A percentile compares a stretch with the other conserved stretches of the same genome.
phyloP scores from a whole-genome alignment of 2,329 filamentous ascomycete species.

The Sclerotinia trifoliorum region DNA sequence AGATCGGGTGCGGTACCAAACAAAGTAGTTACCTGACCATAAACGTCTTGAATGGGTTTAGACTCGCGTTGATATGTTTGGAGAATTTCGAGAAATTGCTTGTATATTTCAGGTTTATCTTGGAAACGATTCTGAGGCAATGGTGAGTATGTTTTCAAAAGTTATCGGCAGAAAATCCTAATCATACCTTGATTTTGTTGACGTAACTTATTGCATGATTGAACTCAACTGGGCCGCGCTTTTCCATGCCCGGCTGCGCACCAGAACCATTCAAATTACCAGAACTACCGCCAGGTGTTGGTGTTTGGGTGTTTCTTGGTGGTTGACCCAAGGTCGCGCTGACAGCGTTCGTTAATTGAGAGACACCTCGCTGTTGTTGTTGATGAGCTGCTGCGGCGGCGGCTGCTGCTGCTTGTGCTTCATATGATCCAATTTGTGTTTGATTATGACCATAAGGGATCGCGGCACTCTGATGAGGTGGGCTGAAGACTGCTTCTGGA shows the following conservation, averaged over 20 bases:
- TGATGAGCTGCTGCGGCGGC: conserved; percentile 51
- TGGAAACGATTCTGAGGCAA: conserved; percentile 84
- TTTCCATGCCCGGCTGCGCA: conserved; percentile 67
- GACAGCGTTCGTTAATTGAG: conserved; percentile 63
- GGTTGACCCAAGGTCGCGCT: conserved; percentile 42
- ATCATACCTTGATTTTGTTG: conserved; percentile 94
- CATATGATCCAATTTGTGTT: conserved; percentile 43
- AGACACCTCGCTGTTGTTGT: conserved; percentile 64
- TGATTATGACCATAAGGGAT: conserved; percentile 46
- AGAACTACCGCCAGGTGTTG: conserved; percentile 53
- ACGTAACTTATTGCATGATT: conserved; percentile 99
- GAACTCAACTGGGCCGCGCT: conserved; percentile 93
- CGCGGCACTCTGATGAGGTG: conserved; percentile 53
- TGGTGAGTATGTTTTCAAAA: conserved; percentile 23
- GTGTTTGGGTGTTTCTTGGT: conserved; percentile 56
- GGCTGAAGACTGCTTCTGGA: conserved; percentile 61
- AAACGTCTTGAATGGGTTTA: conserved; percentile 97
- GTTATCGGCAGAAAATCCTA: conserved; percentile 32
- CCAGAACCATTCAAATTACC: conserved; percentile 62
- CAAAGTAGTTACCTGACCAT: conserved; percentile 90
- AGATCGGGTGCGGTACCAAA: conserved; percentile 94
- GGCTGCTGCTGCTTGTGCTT: conserved; percentile 44
- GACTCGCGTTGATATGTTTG: conserved; percentile 98
- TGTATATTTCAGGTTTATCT: conserved; percentile 96
- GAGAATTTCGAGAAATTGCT: conserved; percentile 96